Percentiles rank a stretch among this genome's conserved stretches.
phyloP scores from a whole-genome alignment of 805 yeast genomes.

The Ogataea salicorniae region DNA sequence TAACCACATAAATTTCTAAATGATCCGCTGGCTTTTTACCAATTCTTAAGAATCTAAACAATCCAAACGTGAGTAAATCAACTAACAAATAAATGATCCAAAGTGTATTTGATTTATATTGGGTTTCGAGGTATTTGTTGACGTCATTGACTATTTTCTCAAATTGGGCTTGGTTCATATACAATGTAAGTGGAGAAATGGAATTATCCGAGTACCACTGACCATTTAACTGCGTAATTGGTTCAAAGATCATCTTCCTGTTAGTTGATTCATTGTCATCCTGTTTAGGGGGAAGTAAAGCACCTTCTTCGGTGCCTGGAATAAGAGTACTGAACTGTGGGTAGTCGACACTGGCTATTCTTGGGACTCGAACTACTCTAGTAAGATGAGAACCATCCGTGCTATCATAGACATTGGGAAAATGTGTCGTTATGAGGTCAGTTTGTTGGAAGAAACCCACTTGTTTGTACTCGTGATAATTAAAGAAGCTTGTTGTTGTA shows the following conservation, averaged over 20 bases:
- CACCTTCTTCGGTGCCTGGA: slow-evolving; percentile 67
- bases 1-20: slow-evolving; percentile 39
- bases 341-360: slow-evolving; percentile 37
- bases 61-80: slow-evolving; percentile 37
- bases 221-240: slow-evolving; percentile 35
- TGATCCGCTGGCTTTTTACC: slow-evolving; percentile 30
- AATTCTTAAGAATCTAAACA: slow-evolving; percentile 32
- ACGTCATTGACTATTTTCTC: slow-evolving; percentile 36
- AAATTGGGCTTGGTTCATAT: slow-evolving; percentile 36
- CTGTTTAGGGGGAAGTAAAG: slow-evolving; percentile 29
- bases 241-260: slow-evolving; percentile 24
- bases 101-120: slow-evolving; percentile 35
- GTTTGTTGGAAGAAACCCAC: slow-evolving; percentile 26
- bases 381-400: slow-evolving; percentile 38
- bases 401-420: slow-evolving; percentile 49
- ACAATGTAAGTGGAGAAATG: slow-evolving; percentile 41
- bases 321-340: slow-evolving; percentile 52
- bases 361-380: slow-evolving; percentile 62
- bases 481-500: slow-evolving; percentile 39
- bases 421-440: slow-evolving; percentile 58
- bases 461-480: slow-evolving; percentile 55
- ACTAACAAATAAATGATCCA: slow-evolving; percentile 38
- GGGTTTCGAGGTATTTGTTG: slow-evolving; percentile 37
- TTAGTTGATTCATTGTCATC: neutral
- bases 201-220: slow-evolving; percentile 51